Evolutionary conservation across 139 green algal species (phyloP), one percentile per base, ranked within the genome.

Genomic region (Chlorella sorokiniana): DNA sequence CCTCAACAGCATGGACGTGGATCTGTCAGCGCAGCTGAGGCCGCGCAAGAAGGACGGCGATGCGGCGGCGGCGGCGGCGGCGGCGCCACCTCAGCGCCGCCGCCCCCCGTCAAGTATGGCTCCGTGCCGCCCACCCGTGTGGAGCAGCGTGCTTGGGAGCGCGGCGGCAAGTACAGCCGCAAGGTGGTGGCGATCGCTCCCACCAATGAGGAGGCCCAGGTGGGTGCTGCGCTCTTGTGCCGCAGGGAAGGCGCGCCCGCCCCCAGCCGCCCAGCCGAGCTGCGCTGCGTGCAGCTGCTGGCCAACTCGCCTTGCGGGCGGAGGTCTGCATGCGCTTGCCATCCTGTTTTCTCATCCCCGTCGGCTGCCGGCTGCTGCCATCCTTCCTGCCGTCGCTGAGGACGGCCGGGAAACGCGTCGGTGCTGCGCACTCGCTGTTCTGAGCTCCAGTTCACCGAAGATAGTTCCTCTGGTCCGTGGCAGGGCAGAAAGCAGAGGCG

Each of bases 1-100:
- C 62, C 75, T 96, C 38, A 85, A 95, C 75, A 73, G 83, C 78
- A 88, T 96, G 84, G 73, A 87, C 51, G 88, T 94, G 1, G 93
- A 97, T 77, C 83, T 97, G 1, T 84, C 75, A 61, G 84, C 88
- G 8, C 79, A 90, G 62, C 85, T 96, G 51, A 25, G 71, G 41
- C 44, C 51, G 27, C 78, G 51, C 33, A 70, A 78, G 59, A 67
- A 79, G 45, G 40, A 52, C 51, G 4, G 10, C n/a, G 27, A 40
- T 7, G n/a, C 51, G 69, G 73, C 65, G n/a, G n/a, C n/a, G n/a
- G n/a, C n/a, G 59, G 35, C 33, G 20, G 44, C 74, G n/a, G 18
- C 40, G 7, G 40, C 51, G 48, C 48, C 14, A 56, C 16, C 48
- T 16, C 33, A 41, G 69, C 74, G 31, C 72, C 27, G 52, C 40